Evolutionary conservation across 1,139 yeast species (phyloP).

Genomic region (Hemisphaericaspora lyxosophila): DNA sequence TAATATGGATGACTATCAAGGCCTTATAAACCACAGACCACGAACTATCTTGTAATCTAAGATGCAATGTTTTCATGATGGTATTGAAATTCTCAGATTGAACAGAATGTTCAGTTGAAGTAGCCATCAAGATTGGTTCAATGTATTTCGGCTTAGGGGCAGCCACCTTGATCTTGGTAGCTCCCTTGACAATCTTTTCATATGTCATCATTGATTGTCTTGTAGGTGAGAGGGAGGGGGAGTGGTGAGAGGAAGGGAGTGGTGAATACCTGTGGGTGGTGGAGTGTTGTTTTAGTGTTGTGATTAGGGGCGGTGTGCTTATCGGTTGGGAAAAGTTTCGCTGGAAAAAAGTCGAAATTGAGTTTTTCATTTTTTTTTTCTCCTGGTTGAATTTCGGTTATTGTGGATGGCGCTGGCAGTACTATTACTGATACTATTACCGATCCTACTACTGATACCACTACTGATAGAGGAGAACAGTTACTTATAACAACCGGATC

Average conservation of each 20-base stretch:
- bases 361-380: too few species aligned
- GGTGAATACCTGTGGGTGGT: not conserved
- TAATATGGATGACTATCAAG: conserved; percentile 78
- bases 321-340: not conserved
- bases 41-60: conserved; percentile 69
- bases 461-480: too few species aligned
- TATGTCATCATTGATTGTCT: conserved; percentile 39
- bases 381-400: too few species aligned
- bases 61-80: conserved; percentile 62
- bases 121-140: conserved; percentile 86
- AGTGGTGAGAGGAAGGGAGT: not conserved
- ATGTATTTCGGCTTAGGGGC: conserved; percentile 96
- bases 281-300: not conserved
- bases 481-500: too few species aligned
- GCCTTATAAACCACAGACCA: conserved; percentile 92
- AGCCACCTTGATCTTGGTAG: conserved; percentile 69
- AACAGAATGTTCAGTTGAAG: conserved; percentile 44
- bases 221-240: too few species aligned
- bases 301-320: not conserved
- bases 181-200: conserved; percentile 49
- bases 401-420: too few species aligned
- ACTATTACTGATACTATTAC: too few species aligned
- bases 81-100: conserved; percentile 61
- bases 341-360: too few species aligned
- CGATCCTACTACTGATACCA: too few species aligned